Percentiles rank a stretch among this genome's conserved stretches.
Evolutionary conservation across 805 yeast species (phyloP).

Genomic region (Wickerhamomyces pijperi): DNA sequence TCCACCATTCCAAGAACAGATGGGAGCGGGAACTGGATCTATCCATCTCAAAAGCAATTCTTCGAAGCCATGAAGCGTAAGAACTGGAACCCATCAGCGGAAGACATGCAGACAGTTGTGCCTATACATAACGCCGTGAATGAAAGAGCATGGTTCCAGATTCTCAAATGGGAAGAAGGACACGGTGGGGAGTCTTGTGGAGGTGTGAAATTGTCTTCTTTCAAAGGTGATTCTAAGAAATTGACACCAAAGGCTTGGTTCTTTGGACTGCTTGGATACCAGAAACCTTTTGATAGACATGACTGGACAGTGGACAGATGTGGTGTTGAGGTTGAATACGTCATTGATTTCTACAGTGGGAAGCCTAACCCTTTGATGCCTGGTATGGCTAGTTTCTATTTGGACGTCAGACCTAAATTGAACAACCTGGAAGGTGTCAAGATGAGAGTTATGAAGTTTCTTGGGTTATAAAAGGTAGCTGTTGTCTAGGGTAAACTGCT

Average conservation of each 20-base stretch:
- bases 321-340: conserved; percentile 77
- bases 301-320: conserved; percentile 88
- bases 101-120: conserved; percentile 82
- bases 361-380: conserved; percentile 34
- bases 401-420: conserved; percentile 90
- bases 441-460: conserved; percentile 52
- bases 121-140: conserved; percentile 93
- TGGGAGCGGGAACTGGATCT: conserved; percentile 67
- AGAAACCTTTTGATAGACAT: conserved; percentile 88
- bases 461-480: conserved; percentile 42
- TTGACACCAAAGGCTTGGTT: conserved; percentile 82
- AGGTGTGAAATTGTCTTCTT: conserved; percentile 73
- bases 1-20: conserved; percentile 80
- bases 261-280: conserved; percentile 52
- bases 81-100: conserved; percentile 71
- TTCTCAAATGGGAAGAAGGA: conserved; percentile 67
- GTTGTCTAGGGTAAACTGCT: too few species aligned
- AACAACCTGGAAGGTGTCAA: conserved; percentile 72
- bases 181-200: conserved; percentile 60
- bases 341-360: conserved; percentile 77
- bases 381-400: conserved; percentile 48
- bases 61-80: conserved; percentile 90
- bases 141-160: conserved; percentile 85
- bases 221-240: conserved; percentile 80
- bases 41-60: conserved; percentile 92